Percentiles rank a stretch among this genome's conserved stretches.
phyloP scores from a whole-genome alignment of 2,329 filamentous ascomycete species.

The Cercospora sesami region DNA sequence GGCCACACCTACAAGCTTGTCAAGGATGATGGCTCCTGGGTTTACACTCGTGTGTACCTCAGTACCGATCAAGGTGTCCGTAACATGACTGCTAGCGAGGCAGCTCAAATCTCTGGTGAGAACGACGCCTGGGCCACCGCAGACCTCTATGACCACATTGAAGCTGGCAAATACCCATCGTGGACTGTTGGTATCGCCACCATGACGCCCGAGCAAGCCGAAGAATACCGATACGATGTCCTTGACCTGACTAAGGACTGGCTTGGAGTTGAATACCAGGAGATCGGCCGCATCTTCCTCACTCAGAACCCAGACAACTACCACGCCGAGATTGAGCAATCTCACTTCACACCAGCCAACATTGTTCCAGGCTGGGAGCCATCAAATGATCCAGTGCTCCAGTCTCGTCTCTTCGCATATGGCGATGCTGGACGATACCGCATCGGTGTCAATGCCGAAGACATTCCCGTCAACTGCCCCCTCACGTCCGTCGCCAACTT shows the following conservation, averaged over 20 bases:
- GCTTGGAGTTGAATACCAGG: conserved; percentile 50
- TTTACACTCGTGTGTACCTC: conserved; percentile 41
- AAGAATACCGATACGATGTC: conserved; percentile 54
- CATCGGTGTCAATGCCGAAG: conserved; percentile 55
- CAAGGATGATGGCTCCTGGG: conserved; percentile 50
- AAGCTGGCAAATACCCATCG: conserved; percentile 44
- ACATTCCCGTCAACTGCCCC: conserved; percentile 52
- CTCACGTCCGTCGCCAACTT: conserved; percentile 40
- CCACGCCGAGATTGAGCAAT: conserved; percentile 54
- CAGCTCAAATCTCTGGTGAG: conserved; percentile 48
- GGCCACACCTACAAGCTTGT: conserved; percentile 38
- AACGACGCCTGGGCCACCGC: conserved; percentile 54
- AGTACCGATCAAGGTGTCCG: conserved; percentile 50
- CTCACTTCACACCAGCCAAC: conserved; percentile 54
- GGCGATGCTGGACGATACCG: conserved; percentile 52
- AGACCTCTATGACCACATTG: conserved; percentile 49
- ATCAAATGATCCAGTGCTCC: conserved; percentile 51
- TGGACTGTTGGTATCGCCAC: conserved; percentile 51
- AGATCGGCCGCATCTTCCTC: conserved; percentile 52
- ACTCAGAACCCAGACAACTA: conserved; percentile 59
- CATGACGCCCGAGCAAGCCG: conserved; percentile 50
- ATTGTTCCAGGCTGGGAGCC: conserved; percentile 56
- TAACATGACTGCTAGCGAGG: conserved; percentile 50
- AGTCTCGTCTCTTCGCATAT: conserved; percentile 55
- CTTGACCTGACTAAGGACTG: conserved; percentile 58